Base-by-base conservation (phyloP, 139 green algal species). In the Chlamydomonas asymmetrica region DNA sequence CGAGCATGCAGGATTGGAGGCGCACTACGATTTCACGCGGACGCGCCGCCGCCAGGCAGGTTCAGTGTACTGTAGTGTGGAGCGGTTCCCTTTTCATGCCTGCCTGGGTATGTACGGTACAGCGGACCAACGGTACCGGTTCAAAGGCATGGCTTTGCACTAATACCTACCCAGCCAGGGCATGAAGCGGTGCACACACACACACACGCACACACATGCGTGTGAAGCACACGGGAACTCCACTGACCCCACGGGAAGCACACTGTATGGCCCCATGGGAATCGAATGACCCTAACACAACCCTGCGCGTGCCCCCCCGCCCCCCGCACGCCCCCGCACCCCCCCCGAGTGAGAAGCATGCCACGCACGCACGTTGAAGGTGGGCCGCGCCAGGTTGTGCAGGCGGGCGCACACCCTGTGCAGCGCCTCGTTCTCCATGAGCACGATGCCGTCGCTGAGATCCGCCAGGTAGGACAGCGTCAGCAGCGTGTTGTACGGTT, bases 401-500 rank as follows among this genome's bases (percentile, higher is more conserved):
- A 85, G 63, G 16, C 59, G 65, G 20, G 84, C 66, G 60, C 85
- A 90, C 0, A 76, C 81, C 0, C 71, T 38, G 69, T 88, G 82
- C 56, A 94, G 79, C 43, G 76, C 76, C 66, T 93, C 88, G 64
- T 93, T 93, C 70, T 88, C 74, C 52, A 92, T 71, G 60, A 94
- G 66, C 18, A 93, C 70, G 38, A 94, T 81, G 56, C 89, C 91
- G 62, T 93, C 84, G 10, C 79, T 91, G 27, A 84, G 52, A 29
- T 89, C 68, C 8, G 73, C 39, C 45, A 95, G 80, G 63, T 89
- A 73, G 25, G 68, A 73, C 45, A 97, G 72, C 22, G 91, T 94
- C 9, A 97, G 76, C 60, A 95, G 52, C 9, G 88, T 90, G 85
- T 97, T 97, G 86, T 96, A 97, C 54, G 71, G 85, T 84, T 95